Evolutionary conservation across 306 rosid genomes (phyloP).

Genomic region (Cucurbita pepo): DNA sequence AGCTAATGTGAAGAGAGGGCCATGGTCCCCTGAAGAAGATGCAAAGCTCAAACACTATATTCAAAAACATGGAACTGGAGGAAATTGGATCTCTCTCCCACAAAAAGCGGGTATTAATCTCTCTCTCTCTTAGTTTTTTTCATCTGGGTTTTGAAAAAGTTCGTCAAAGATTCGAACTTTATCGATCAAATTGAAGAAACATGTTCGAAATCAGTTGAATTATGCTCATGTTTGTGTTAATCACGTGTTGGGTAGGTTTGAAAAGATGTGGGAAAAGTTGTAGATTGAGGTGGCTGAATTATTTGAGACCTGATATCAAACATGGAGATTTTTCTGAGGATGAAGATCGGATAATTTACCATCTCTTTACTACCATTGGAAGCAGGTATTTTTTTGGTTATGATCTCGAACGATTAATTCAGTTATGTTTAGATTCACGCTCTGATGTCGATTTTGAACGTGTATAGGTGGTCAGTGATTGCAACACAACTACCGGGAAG

Average conservation of each 20-base stretch:
- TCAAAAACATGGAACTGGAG: conserved; percentile 68
- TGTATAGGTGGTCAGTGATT: conserved; percentile 77
- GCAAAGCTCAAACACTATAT: conserved; percentile 54
- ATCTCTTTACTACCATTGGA: conserved; percentile 76
- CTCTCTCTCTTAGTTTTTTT: not conserved
- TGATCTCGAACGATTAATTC: no score
- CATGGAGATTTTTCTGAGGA: conserved; percentile 81
- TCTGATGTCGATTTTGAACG: no score
- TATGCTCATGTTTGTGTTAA: not conserved
- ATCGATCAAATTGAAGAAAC: no score
- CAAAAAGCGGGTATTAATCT: conserved; percentile 47
- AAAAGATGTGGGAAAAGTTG: conserved; percentile 95
- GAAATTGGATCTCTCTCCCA: conserved; percentile 88
- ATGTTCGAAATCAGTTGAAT: not conserved
- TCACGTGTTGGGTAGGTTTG: conserved; percentile 30
- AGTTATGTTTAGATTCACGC: no score
- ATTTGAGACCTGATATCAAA: conserved; percentile 81
- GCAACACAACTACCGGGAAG: conserved; percentile 81
- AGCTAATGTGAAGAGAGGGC: conserved; percentile 84
- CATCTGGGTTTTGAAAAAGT: not conserved
- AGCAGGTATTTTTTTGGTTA: conserved; percentile 44
- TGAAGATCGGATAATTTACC: conserved; percentile 66
- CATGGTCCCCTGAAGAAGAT: conserved; percentile 98
- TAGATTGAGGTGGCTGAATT: conserved; percentile 88
- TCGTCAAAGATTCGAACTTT: not conserved